These are phyloP conservation scores for Cicer cuneatum DNA, from an alignment of 306 rosid species.

Conservation along the genomic window DNA sequence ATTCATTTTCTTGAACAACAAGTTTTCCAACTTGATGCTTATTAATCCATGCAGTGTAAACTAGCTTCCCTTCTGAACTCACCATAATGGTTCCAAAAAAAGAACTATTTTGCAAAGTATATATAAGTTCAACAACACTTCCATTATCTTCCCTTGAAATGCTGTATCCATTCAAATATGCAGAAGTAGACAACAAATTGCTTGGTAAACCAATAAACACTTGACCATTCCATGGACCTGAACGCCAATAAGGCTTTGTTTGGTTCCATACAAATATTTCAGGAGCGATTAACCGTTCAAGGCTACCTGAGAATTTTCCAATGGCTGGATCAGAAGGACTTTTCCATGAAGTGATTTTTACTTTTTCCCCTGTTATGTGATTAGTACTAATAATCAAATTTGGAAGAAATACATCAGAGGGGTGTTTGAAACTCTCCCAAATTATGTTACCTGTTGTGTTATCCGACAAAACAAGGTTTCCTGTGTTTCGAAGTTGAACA, in stretches of 20 bases:
- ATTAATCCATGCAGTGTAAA: not conserved
- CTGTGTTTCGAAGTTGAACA: constrained; percentile 38
- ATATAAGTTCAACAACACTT: not conserved
- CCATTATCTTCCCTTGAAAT: not conserved
- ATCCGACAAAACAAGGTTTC: constrained; percentile 53
- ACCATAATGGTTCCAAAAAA: not conserved
- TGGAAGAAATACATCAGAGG: constrained; percentile 32
- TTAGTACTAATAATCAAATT: constrained; percentile 26
- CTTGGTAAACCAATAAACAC: constrained; percentile 37
- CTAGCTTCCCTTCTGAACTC: constrained; percentile 9
- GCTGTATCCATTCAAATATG: constrained; percentile 19
- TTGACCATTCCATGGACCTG: constrained; percentile 49
- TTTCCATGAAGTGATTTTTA: constrained; percentile 37
- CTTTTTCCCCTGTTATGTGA: constrained; percentile 8
- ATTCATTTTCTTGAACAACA: not conserved
- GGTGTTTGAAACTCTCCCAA: constrained; percentile 57
- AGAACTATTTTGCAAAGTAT: not conserved
- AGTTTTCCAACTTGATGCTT: not conserved
- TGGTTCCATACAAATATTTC: constrained; percentile 41
- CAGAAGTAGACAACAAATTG: not conserved
- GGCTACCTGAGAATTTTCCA: constrained; percentile 32
- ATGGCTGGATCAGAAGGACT: constrained; percentile 42
- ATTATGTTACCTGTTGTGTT: not conserved
- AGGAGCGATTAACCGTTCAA: constrained; percentile 17
- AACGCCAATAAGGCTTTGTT: not conserved